Evolutionary conservation across 768 basidiomycete species (phyloP), one percentile per base, ranked within the genome.

Genomic region (Suillus alpinus): DNA sequence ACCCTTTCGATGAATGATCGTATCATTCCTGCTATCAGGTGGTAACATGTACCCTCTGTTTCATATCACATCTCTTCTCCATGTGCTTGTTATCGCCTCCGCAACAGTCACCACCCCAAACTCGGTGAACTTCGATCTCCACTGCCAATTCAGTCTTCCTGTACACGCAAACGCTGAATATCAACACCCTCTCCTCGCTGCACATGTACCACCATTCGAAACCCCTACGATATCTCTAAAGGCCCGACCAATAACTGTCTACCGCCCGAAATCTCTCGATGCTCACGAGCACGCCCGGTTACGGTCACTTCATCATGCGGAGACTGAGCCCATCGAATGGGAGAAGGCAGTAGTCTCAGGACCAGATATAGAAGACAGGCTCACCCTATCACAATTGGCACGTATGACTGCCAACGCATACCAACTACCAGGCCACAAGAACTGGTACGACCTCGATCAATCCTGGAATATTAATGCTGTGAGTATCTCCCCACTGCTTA

Each of bases 361-460:
- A 4, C 96, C 96, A 0, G 89, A 97, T 69, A 73, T 94, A 16
- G 81, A 83, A 60, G 91, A 96, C 70, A 76, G 81, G 57, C 87
- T 90, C 66, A 97, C 95, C 0, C 76, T 98, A 6, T 79, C 81
- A 2, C 88, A 94, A 69, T 81, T 98, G 32, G 95, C 91, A 8
- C 77, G 91, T 60, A 95, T 98, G 89, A 80, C 88, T 10, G 91
- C 87, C 39, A 92, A 98, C 70, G 95, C 96, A 1, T 98, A 98
- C 75, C 84, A 88, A 12, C 71, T 85, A 34, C 89, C 91, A 16
- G 84, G 86, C 6, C 75, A 79, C 67, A 80, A 77, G 55, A 87
- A 86, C 55, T 97, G 94, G 95, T 95, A 90, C 65, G 88, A 92
- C 36, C 73, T 94, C 3, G 91, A 90, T 67, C 69, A 74, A 3